These are phyloP conservation scores for Dioscorea cayenensis DNA, from an alignment of 116 monocot species.

Conservation along the genomic window DNA sequence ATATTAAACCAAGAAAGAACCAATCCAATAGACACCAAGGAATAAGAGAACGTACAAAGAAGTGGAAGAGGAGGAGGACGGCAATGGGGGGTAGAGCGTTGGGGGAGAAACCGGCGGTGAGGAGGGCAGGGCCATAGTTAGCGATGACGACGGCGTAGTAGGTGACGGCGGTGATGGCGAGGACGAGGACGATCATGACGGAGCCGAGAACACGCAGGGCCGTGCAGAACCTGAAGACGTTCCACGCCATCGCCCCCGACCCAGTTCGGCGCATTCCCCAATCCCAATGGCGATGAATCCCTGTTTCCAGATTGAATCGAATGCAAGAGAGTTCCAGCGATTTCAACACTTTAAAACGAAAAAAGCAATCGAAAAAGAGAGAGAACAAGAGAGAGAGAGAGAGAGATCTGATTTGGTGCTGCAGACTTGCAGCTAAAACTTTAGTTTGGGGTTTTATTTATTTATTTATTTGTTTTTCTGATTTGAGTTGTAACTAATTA, in stretches of 20 bases:
- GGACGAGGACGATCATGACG: conserved; percentile 66
- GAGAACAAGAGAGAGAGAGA: too few species aligned
- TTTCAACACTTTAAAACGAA: too few species aligned
- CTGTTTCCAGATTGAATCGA: too few species aligned
- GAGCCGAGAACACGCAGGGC: conserved; percentile 63
- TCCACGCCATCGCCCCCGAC: conserved; percentile 60
- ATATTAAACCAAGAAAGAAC: background rate
- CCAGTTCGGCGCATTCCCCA: conserved; percentile 49
- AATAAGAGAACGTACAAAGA: conserved; percentile 26
- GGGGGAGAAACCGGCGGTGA: conserved; percentile 12
- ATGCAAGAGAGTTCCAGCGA: too few species aligned
- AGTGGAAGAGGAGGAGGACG: conserved; percentile 43
- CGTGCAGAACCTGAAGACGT: conserved; percentile 68
- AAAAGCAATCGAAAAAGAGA: too few species aligned
- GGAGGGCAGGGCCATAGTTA: conserved; percentile 44
- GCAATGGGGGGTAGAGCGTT: conserved; percentile 11
- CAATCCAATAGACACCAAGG: too few species aligned
- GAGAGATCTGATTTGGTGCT: too few species aligned
- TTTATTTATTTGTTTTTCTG: too few species aligned
- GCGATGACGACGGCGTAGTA: conserved; percentile 71
- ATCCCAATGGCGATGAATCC: background rate
- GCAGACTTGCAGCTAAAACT: too few species aligned
- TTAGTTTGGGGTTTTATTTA: too few species aligned
- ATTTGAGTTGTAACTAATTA: too few species aligned
- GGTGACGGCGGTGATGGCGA: conserved; percentile 51